phyloP scores from a whole-genome alignment of 257 asterid genomes.

The Scutellaria barbata region DNA sequence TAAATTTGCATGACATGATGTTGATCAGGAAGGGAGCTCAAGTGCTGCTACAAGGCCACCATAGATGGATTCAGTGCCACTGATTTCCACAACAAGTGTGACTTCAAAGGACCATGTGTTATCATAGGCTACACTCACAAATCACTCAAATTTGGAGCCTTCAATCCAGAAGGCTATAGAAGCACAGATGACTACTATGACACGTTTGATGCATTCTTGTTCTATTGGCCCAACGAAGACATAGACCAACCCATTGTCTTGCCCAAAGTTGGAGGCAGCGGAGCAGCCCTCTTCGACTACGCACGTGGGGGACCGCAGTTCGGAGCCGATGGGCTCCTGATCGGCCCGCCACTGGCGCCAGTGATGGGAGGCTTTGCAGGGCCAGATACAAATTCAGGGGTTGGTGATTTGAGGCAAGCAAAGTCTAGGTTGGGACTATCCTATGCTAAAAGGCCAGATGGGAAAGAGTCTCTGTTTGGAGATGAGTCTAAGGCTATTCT shows the following conservation, averaged over 20 bases:
- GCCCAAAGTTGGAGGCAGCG: slow-evolving; percentile 93
- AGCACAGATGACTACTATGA: slow-evolving; percentile 92
- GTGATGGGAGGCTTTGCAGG: slow-evolving; percentile 96
- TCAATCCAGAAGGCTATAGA: slow-evolving; percentile 88
- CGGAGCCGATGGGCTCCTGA: slow-evolving; percentile 87
- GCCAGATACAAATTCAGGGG: slow-evolving; percentile 85
- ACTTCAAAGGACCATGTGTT: slow-evolving; percentile 94
- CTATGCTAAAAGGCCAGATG: slow-evolving; percentile 78
- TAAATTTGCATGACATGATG: background rate
- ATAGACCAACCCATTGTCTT: slow-evolving; percentile 45
- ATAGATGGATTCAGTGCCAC: slow-evolving; percentile 85
- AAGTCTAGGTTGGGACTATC: slow-evolving; percentile 90
- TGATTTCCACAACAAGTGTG: slow-evolving; percentile 72
- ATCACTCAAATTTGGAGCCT: slow-evolving; percentile 80
- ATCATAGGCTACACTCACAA: slow-evolving; percentile 70
- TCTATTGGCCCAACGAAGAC: slow-evolving; percentile 59
- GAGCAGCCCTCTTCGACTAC: slow-evolving; percentile 90
- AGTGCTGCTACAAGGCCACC: slow-evolving; percentile 86
- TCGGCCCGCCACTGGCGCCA: slow-evolving; percentile 91
- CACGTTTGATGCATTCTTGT: slow-evolving; percentile 81
- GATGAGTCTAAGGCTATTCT: slow-evolving; percentile 63
- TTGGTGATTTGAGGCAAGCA: slow-evolving; percentile 80
- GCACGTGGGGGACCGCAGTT: slow-evolving; percentile 96
- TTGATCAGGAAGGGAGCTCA: slow-evolving; percentile 67
- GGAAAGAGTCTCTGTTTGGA: slow-evolving; percentile 84